Evolutionary conservation across 768 basidiomycete genomes (phyloP).

Genomic region (Butyriboletus loyo): DNA sequence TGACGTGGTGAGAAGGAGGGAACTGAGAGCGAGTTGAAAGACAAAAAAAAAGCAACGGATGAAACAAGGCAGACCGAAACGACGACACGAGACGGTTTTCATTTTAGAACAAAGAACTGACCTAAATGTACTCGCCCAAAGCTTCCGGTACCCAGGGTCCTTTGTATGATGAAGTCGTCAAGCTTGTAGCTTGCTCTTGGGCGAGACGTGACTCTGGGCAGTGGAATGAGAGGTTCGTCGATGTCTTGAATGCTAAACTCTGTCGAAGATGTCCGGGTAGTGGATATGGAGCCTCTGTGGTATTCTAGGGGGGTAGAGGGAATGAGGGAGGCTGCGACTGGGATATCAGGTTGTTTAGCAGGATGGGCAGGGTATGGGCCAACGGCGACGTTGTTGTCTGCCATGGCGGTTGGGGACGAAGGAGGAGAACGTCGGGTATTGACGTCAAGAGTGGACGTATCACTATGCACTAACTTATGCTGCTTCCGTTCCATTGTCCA

Average conservation of each 20-base stretch:
- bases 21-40: not conserved
- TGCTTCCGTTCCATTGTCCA: constrained; percentile 20
- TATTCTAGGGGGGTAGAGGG: constrained; percentile 36
- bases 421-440: constrained; percentile 7
- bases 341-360: constrained; percentile 10
- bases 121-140: constrained; percentile 96
- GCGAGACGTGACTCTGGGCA: constrained; percentile 39
- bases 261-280: constrained; percentile 56
- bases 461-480: not conserved
- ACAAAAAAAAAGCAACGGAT: not conserved
- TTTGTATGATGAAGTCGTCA: constrained; percentile 73
- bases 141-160: constrained; percentile 90
- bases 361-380: not conserved
- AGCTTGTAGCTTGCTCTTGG: constrained; percentile 70
- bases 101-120: constrained; percentile 25
- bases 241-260: constrained; percentile 45
- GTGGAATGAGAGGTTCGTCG: constrained; percentile 32
- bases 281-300: constrained; percentile 67
- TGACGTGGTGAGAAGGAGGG: constrained; percentile 1
- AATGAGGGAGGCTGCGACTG: not conserved
- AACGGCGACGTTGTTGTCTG: constrained; percentile 6
- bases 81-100: not conserved
- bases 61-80: not conserved
- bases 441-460: constrained; percentile 9
- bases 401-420: constrained; percentile 15